These are phyloP conservation scores for Linnemannia elongata DNA, from an alignment of 192 early-diverging fungal genomes.

Conservation along the genomic window DNA sequence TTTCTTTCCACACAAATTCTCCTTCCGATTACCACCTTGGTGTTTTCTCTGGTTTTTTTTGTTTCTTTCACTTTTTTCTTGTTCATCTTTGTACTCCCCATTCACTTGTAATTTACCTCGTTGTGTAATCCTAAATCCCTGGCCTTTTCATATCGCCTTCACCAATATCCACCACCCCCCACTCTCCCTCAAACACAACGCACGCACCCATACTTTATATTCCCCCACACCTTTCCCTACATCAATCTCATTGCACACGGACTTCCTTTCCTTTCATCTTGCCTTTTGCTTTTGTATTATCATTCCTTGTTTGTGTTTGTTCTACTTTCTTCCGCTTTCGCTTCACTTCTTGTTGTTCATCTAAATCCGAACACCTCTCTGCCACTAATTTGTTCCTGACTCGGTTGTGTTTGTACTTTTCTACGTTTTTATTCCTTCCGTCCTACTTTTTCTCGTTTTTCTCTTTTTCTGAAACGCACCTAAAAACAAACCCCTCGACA, in stretches of 20 bases:
- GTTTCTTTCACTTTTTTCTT: neutral
- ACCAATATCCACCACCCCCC: neutral
- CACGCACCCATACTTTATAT: neutral
- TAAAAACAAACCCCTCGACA: neutral
- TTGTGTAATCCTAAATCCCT: neutral
- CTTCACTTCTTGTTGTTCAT: neutral
- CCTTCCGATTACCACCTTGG: neutral
- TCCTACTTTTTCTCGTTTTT: neutral
- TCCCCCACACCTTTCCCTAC: neutral
- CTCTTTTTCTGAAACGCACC: neutral
- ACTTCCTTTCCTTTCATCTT: neutral
- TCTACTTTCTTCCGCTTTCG: neutral
- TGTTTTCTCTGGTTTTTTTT: neutral
- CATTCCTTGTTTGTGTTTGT: neutral
- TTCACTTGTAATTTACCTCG: neutral
- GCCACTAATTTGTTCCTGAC: neutral
- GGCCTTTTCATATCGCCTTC: neutral
- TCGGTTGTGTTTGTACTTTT: neutral
- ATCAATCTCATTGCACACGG: slow-evolving; percentile 1
- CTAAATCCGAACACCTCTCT: neutral
- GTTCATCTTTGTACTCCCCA: neutral
- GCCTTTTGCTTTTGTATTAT: neutral
- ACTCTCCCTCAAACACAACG: neutral
- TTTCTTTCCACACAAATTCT: neutral
- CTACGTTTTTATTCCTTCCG: neutral